Evolutionary conservation across 2,329 filamentous ascomycete genomes (phyloP).

Genomic region (Thelonectria olida): DNA sequence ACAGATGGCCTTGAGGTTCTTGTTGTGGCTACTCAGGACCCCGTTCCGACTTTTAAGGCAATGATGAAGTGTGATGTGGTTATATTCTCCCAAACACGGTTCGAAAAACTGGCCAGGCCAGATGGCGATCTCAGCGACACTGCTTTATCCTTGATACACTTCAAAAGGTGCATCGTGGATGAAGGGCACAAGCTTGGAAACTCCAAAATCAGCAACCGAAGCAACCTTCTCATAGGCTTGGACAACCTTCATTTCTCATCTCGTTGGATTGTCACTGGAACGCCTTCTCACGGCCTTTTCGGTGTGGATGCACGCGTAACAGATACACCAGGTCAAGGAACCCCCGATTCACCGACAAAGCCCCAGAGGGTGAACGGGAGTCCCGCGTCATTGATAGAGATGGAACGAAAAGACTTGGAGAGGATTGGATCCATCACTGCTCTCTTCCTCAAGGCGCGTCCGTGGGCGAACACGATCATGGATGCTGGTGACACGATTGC

Average conservation of each 20-base stretch:
- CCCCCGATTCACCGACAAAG: conserved; percentile 26
- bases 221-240: conserved; percentile 61
- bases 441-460: conserved; percentile 78
- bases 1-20: conserved; percentile 73
- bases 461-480: conserved; percentile 74
- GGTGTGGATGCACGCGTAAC: conserved; percentile 59
- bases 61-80: conserved; percentile 78
- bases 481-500: conserved; percentile 66
- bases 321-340: neutral
- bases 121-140: conserved; percentile 53
- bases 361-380: conserved; percentile 32
- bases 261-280: conserved; percentile 91
- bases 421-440: conserved; percentile 72
- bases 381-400: conserved; percentile 51
- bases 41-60: conserved; percentile 65
- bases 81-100: conserved; percentile 77
- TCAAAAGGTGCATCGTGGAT: conserved; percentile 89
- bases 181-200: conserved; percentile 89
- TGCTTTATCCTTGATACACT: conserved; percentile 76
- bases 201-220: conserved; percentile 63
- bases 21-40: conserved; percentile 63
- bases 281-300: conserved; percentile 84
- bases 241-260: conserved; percentile 71
- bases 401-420: conserved; percentile 71
- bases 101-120: conserved; percentile 67